Evolutionary conservation across 257 asterid genomes (phyloP).

Genomic region (Nicotiana otophora): DNA sequence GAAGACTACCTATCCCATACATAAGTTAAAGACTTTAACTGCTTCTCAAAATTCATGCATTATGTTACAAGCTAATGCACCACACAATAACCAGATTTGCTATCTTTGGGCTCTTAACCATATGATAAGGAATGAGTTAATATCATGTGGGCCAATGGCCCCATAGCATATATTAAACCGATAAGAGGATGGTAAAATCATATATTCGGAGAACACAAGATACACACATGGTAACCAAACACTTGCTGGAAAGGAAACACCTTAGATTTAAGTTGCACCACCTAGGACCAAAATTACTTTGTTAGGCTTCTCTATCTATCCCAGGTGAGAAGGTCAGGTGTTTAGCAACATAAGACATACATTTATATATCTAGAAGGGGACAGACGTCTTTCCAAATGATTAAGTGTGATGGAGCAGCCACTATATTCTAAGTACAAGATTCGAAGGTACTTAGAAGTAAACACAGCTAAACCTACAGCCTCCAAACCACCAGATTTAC

Average conservation of each 20-base stretch:
- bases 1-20: too few species aligned
- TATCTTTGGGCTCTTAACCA: background rate
- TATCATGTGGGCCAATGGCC: background rate
- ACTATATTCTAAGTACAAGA: background rate
- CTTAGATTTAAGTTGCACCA: background rate
- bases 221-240: background rate
- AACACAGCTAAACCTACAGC: background rate
- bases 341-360: background rate
- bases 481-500: background rate
- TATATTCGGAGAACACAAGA: background rate
- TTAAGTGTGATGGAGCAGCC: background rate
- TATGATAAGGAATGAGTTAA: background rate
- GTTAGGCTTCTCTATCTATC: background rate
- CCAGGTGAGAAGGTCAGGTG: background rate
- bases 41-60: too few species aligned
- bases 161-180: background rate
- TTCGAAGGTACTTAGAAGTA: background rate
- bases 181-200: background rate
- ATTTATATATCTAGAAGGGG: background rate
- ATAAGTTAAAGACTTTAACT: too few species aligned
- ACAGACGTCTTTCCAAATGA: background rate
- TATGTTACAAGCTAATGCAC: background rate
- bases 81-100: background rate
- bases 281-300: background rate
- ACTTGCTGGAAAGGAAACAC: background rate